Conservation (phyloP, 805 yeast genomes). For the Priceomyces medius region DNA sequence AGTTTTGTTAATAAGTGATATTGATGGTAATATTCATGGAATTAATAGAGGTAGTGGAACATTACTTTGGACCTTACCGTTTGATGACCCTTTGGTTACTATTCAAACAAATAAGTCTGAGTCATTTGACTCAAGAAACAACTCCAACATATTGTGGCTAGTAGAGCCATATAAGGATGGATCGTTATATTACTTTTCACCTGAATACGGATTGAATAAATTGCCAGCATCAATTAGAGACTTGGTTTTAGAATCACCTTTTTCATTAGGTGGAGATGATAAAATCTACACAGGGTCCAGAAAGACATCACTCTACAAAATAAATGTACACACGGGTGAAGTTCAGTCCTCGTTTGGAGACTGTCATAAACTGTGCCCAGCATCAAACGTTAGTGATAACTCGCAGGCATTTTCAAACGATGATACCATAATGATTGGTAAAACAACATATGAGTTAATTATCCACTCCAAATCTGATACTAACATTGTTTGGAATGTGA, state of each 20-base stretch:
- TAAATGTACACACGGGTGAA: constrained; percentile 74
- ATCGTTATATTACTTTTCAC: constrained; percentile 73
- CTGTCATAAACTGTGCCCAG: constrained; percentile 32
- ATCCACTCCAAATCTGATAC: constrained; percentile 74
- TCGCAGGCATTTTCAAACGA: constrained; percentile 6
- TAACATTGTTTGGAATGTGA: constrained; percentile 70
- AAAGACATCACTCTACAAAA: constrained; percentile 69
- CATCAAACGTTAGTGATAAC: constrained; percentile 25
- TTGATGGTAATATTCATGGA: constrained; percentile 87
- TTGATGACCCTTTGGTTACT: constrained; percentile 61
- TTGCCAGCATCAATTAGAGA: constrained; percentile 79
- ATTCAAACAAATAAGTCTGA: constrained; percentile 26
- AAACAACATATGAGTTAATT: constrained; percentile 66
- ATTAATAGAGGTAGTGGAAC: constrained; percentile 73
- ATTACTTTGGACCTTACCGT: constrained; percentile 70
- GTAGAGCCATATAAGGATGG: constrained; percentile 93
- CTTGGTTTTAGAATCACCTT: constrained; percentile 80
- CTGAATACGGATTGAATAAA: constrained; percentile 70
- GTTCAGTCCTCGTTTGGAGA: constrained; percentile 66
- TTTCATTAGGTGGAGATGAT: constrained; percentile 70
- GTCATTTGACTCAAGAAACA: constrained; percentile 9
- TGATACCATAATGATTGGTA: constrained; percentile 59
- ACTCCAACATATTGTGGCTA: constrained; percentile 60
- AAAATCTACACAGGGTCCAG: constrained; percentile 86
- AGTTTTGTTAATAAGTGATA: constrained; percentile 67